A percentile compares a stretch with the other conserved stretches of the same genome.
These are phyloP conservation scores for Gossypium rotundifolium DNA, from an alignment of 345 rosid genomes.

Conservation along the genomic window DNA sequence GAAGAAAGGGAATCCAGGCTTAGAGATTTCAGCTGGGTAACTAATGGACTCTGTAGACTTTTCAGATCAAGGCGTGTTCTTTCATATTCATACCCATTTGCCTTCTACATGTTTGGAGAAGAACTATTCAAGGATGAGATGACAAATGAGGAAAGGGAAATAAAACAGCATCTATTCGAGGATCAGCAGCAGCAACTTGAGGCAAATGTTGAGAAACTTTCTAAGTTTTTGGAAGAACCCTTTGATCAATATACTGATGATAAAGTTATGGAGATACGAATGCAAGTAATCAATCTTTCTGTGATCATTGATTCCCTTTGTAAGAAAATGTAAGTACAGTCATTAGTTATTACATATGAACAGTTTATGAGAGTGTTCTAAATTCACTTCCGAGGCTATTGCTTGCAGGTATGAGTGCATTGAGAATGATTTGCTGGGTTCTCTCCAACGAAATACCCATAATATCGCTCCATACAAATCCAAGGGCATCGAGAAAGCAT, in stretches of 20 bases:
- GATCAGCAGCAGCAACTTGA: constrained; percentile 98
- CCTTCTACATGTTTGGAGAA: constrained; percentile 95
- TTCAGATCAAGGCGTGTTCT: constrained; percentile 83
- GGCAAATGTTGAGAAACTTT: constrained; percentile 81
- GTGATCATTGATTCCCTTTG: constrained; percentile 47
- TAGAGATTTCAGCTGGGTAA: constrained; percentile 81
- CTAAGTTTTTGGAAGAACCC: constrained; percentile 78
- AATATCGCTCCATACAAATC: constrained; percentile 75
- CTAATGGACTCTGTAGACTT: constrained; percentile 58
- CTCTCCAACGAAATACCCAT: constrained; percentile 50
- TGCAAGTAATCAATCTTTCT: constrained; percentile 67
- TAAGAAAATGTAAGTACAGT: constrained; percentile 57
- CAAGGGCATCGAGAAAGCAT: constrained; percentile 69
- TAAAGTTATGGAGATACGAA: constrained; percentile 65
- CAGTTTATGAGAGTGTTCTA: background rate
- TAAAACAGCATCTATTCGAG: constrained; percentile 77
- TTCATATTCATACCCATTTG: constrained; percentile 76
- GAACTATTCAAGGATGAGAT: constrained; percentile 80
- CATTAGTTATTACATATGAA: background rate
- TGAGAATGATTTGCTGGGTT: constrained; percentile 79
- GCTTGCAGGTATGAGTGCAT: constrained; percentile 83
- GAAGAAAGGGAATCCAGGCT: constrained; percentile 56
- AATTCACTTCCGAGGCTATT: background rate
- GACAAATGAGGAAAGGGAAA: constrained; percentile 55
- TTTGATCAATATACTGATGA: constrained; percentile 62